Conservation (phyloP, 106 monocot genomes). For the Phalaenopsis aphrodite region DNA sequence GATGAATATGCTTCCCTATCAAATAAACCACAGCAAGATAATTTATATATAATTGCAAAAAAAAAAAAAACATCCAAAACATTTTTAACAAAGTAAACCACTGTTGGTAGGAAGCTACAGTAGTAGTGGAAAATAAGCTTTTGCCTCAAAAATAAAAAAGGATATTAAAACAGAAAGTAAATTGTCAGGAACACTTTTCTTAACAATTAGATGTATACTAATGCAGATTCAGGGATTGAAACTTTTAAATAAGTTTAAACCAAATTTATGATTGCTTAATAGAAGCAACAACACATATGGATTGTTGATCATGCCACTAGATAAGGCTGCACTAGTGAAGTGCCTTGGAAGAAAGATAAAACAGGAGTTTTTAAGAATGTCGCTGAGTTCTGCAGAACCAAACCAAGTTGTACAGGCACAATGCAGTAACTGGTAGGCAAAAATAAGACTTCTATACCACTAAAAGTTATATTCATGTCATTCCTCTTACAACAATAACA, state of each 20-base stretch:
- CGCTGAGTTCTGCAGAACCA: not conserved
- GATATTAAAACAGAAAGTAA: not conserved
- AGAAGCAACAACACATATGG: not conserved
- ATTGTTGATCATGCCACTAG: not conserved
- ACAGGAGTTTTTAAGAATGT: not conserved
- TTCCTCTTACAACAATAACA: not conserved
- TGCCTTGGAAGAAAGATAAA: not conserved
- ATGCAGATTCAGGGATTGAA: too few relatives aligned
- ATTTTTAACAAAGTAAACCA: not conserved
- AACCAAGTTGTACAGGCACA: not conserved
- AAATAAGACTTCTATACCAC: not conserved
- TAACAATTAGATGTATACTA: not conserved
- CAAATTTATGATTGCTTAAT: not conserved
- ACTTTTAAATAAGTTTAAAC: not conserved
- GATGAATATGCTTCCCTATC: conserved; percentile 69
- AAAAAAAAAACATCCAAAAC: not conserved
- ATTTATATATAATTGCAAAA: not conserved
- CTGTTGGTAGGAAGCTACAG: not conserved
- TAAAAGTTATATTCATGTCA: not conserved
- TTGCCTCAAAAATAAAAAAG: not conserved
- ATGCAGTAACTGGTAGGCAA: not conserved
- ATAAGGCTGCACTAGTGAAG: too few relatives aligned
- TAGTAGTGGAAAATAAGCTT: not conserved
- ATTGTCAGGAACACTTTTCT: not conserved
- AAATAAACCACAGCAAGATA: not conserved